Percentiles rank a stretch among this genome's conserved stretches.
These are phyloP conservation scores for Spatholobus suberectus DNA, from an alignment of 306 rosid species.

Conservation along the genomic window DNA sequence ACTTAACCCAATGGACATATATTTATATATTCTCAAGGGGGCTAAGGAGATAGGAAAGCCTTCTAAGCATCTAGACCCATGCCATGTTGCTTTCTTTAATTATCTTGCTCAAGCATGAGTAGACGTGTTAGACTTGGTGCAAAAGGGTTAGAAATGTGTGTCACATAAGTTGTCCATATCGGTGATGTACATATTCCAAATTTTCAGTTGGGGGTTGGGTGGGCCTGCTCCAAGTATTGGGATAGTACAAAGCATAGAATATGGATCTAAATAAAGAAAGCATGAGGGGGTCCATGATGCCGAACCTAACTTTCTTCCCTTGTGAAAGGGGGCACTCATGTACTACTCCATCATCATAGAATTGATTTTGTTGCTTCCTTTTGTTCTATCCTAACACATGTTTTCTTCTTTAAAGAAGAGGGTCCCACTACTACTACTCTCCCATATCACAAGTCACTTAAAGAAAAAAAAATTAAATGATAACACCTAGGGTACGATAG, in stretches of 20 bases:
- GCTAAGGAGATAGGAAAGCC: slow-evolving; percentile 33
- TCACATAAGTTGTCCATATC: slow-evolving; percentile 62
- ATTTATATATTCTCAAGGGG: slow-evolving; percentile 9
- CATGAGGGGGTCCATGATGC: slow-evolving; percentile 62
- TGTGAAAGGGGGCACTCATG: slow-evolving; percentile 74
- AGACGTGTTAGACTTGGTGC: slow-evolving; percentile 50
- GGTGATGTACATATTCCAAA: slow-evolving; percentile 59
- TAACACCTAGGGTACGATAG: slow-evolving; percentile 48
- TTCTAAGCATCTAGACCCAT: slow-evolving; percentile 49
- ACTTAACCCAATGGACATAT: slow-evolving; percentile 48
- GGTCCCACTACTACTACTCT: slow-evolving; percentile 50
- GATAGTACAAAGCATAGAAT: slow-evolving; percentile 67
- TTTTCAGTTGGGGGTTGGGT: slow-evolving; percentile 57
- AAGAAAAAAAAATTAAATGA: slow-evolving; percentile 11
- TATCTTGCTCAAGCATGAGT: slow-evolving; percentile 44
- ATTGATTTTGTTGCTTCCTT: slow-evolving; percentile 75
- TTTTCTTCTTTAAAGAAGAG: slow-evolving; percentile 45
- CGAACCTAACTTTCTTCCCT: slow-evolving; percentile 76
- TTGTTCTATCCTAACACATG: slow-evolving; percentile 56
- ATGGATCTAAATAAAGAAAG: slow-evolving; percentile 61
- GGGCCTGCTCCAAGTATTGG: slow-evolving; percentile 45
- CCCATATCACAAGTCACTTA: slow-evolving; percentile 48
- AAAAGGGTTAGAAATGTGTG: slow-evolving; percentile 56
- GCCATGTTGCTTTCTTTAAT: slow-evolving; percentile 49
- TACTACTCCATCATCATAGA: slow-evolving; percentile 60